Conservation (phyloP, 1,284 basidiomycete genomes). For the Tilletia caries region DNA sequence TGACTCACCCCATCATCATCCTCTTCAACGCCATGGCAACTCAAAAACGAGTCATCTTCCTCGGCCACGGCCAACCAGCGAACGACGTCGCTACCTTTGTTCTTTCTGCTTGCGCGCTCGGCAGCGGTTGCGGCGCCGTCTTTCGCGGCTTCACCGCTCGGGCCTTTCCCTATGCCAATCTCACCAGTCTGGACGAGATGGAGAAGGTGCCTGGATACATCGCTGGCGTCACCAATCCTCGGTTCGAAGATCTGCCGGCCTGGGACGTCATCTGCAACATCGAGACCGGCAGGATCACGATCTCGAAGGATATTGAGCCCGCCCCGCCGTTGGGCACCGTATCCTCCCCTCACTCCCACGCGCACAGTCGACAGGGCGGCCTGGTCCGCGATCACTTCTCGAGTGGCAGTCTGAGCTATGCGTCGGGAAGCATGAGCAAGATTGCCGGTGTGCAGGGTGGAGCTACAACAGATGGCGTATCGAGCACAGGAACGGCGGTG, state of each 20-base stretch:
- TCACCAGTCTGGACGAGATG: conserved; percentile 82
- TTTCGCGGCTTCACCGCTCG: conserved; percentile 74
- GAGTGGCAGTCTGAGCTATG: conserved; percentile 26
- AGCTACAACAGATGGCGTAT: neutral
- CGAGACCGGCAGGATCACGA: conserved; percentile 75
- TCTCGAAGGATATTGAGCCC: conserved; percentile 74
- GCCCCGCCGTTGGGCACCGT: conserved; percentile 25
- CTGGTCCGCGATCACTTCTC: conserved; percentile 50
- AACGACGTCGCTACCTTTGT: conserved; percentile 84
- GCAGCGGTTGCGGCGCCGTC: conserved; percentile 79
- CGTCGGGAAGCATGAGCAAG: conserved; percentile 25
- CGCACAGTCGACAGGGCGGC: conserved; percentile 32
- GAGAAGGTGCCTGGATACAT: conserved; percentile 87
- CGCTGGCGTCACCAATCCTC: conserved; percentile 92
- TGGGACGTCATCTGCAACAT: conserved; percentile 95
- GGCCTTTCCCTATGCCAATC: conserved; percentile 88
- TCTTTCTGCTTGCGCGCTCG: conserved; percentile 85
- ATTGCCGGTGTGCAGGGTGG: neutral
- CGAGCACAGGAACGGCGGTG: neutral
- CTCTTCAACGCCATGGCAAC: conserved; percentile 92
- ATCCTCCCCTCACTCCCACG: neutral
- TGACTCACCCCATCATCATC: conserved; percentile 86
- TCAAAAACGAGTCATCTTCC: conserved; percentile 86
- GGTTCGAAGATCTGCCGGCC: conserved; percentile 76
- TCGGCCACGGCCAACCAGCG: conserved; percentile 72